Base-by-base conservation (phyloP, 495 filamentous ascomycete species). In the Penicillium antarcticum region DNA sequence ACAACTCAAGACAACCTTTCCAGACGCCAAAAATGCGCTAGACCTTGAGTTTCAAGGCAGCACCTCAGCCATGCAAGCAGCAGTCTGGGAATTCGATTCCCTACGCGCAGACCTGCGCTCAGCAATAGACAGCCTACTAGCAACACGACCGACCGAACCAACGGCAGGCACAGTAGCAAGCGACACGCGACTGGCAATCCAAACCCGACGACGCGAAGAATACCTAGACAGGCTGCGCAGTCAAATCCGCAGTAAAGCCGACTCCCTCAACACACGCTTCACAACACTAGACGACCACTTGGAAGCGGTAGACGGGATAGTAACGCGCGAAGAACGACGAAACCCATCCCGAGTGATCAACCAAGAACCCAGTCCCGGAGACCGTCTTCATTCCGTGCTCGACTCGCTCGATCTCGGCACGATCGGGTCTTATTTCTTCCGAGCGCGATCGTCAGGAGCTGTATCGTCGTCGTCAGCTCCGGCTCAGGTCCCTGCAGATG, bases 21-120 rank as follows among this genome's bases (percentile, higher is more conserved):
- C 70, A 17, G 62, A 63, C 26, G 66, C 53, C 1, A 66, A 63
- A 21, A 57, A 74, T 35, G 71, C 70, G 14, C 66, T 75, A 1
- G 65, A 69, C 13, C 71, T 75, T 11, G 74, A 77, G 45, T 75
- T 77, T 51, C 56, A 64, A 39, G 69, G 72, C 44, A 68, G 67
- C 55, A 61, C 66, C 52, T 45, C 62, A 35, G 71, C 72, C 12
- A 57, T 68, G 3, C 63, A 67, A 48, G 50, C 69, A 8, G 70
- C 71, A 14, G 48, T 57, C 0, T 64, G 67, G 56, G 65, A 70
- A 55, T 69, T 74, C 42, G 70, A 72, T 34, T 70, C 70, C 5
- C 57, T 77, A 1, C 64, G 65, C 43, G 66, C 65, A 10, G 74
- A 75, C 46, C 60, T 77, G 1, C 71, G 62, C 52, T 73, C 72